Evolutionary conservation across 2,329 filamentous ascomycete genomes (phyloP).

Genomic region (Apiospora rasikravindrae): DNA sequence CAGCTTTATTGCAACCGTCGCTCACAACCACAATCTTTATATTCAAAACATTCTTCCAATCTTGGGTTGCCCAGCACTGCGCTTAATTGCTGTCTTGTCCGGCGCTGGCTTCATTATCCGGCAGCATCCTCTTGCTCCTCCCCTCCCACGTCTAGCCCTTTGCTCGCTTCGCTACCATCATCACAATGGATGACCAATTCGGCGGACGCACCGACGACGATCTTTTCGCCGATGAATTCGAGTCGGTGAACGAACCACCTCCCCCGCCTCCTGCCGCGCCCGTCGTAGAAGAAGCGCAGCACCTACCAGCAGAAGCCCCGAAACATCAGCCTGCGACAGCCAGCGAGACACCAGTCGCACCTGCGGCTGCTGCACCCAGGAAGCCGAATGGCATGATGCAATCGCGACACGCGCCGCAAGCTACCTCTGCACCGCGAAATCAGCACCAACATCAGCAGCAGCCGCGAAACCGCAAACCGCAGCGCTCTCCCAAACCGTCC

Average conservation of each 20-base stretch:
- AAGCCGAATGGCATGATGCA: constrained; percentile 21
- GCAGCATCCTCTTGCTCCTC: background rate
- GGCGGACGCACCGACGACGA: constrained; percentile 66
- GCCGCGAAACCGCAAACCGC: constrained; percentile 16
- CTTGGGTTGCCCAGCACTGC: background rate
- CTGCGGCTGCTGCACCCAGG: background rate
- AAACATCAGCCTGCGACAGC: background rate
- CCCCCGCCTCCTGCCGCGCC: background rate
- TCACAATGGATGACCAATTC: constrained; percentile 59
- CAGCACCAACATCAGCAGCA: constrained; percentile 18
- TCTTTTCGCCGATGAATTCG: constrained; percentile 67
- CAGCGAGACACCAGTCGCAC: background rate
- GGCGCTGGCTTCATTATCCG: background rate
- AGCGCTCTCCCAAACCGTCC: constrained; percentile 17
- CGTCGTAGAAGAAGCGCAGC: background rate
- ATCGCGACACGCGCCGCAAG: constrained; percentile 22
- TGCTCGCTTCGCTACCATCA: background rate
- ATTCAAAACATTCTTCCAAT: background rate
- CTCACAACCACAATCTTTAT: background rate
- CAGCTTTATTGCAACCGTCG: background rate
- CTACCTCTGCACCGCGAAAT: constrained; percentile 19
- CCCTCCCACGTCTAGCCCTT: background rate
- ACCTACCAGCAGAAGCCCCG: background rate
- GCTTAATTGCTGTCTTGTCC: background rate
- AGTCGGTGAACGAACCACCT: constrained; percentile 52